Percentiles rank a stretch among this genome's conserved stretches.
These are phyloP conservation scores for Parmales sp. DNA, from an alignment of 108 stramenopile species.

Conservation along the genomic window DNA sequence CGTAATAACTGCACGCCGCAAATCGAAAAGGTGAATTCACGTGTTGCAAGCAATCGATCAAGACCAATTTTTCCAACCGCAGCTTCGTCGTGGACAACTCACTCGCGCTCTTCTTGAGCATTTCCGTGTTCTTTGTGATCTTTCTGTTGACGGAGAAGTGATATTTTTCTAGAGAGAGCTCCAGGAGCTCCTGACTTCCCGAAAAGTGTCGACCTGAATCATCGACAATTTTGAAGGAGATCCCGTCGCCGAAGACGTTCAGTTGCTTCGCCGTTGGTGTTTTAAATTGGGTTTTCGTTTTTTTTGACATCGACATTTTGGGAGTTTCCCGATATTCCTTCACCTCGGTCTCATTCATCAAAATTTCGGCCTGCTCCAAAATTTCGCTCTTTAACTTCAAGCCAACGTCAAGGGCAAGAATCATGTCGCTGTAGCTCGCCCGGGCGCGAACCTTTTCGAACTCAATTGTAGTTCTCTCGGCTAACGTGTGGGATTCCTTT, in stretches of 20 bases:
- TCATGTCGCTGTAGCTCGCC: constrained; percentile 53
- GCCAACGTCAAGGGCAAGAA: constrained; percentile 41
- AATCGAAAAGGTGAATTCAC: constrained; percentile 44
- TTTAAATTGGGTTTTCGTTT: neutral
- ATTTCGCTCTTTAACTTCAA: constrained; percentile 17
- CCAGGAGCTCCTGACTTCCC: constrained; percentile 39
- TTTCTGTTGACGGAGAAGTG: constrained; percentile 18
- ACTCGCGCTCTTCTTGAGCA: too few relatives aligned
- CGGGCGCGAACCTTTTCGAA: constrained; percentile 37
- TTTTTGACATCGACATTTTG: neutral
- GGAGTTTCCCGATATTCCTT: neutral
- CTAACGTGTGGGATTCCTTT: neutral
- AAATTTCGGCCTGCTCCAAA: neutral
- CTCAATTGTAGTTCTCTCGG: neutral
- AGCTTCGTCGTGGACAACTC: too few relatives aligned
- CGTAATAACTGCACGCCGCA: constrained; percentile 26
- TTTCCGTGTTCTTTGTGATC: neutral
- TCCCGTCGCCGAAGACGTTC: constrained; percentile 32
- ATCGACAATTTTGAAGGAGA: constrained; percentile 43
- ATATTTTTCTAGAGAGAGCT: constrained; percentile 27
- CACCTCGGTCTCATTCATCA: constrained; percentile 1
- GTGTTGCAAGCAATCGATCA: constrained; percentile 48
- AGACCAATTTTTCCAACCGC: constrained; percentile 21
- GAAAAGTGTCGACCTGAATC: constrained; percentile 60
- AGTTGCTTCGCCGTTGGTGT: neutral